These are phyloP conservation scores for Ustilago loliicola DNA, from an alignment of 1,284 basidiomycete species.

Conservation along the genomic window DNA sequence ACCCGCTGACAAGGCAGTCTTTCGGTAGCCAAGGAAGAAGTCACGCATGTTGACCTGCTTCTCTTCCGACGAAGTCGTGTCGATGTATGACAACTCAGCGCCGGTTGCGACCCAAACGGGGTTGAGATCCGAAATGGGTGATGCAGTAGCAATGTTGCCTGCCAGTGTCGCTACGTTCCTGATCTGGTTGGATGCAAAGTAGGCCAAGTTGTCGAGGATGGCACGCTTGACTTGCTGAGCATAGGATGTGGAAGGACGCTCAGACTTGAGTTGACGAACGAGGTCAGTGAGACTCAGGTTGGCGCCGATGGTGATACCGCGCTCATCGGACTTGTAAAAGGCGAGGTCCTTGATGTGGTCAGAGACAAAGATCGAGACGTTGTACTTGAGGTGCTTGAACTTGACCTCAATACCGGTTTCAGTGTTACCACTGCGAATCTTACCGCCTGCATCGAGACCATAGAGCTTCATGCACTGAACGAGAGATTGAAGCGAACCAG, in stretches of 20 bases:
- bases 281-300: constrained; percentile 63
- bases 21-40: constrained; percentile 70
- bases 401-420: constrained; percentile 66
- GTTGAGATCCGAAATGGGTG: constrained; percentile 71
- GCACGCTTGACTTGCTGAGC: constrained; percentile 53
- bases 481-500: constrained; percentile 56
- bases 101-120: constrained; percentile 71
- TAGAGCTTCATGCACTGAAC: constrained; percentile 50
- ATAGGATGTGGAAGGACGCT: constrained; percentile 29
- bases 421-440: constrained; percentile 63
- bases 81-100: constrained; percentile 51
- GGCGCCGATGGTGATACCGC: constrained; percentile 63
- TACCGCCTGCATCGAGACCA: constrained; percentile 44
- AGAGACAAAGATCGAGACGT: constrained; percentile 67
- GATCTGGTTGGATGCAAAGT: constrained; percentile 71
- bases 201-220: constrained; percentile 58
- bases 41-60: constrained; percentile 52
- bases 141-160: constrained; percentile 71
- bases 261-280: constrained; percentile 47
- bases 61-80: constrained; percentile 55
- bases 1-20: constrained; percentile 67
- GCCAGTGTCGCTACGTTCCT: constrained; percentile 70
- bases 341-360: constrained; percentile 59
- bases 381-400: constrained; percentile 59
- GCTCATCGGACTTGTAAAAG: constrained; percentile 42